Evolutionary conservation across 192 early-diverging fungal species (phyloP).

Genomic region (Backusella sp.): DNA sequence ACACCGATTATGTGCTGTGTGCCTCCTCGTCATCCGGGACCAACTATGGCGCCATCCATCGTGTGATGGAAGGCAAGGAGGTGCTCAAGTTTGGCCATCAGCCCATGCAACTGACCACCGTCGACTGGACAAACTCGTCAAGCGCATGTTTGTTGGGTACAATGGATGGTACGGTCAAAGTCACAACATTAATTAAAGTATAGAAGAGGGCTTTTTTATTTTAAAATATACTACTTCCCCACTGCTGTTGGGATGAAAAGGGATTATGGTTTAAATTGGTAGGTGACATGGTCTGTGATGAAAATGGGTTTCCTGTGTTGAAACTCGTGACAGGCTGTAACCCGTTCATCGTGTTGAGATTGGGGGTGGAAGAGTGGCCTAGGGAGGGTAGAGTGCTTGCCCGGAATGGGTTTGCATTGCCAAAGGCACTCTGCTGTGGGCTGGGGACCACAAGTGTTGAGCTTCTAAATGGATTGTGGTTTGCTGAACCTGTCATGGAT

Average conservation of each 20-base stretch:
- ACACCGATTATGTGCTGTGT: slow-evolving; percentile 54
- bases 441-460: background rate
- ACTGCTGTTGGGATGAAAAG: slow-evolving; percentile 1
- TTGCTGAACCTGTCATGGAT: background rate
- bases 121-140: slow-evolving; percentile 53
- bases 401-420: slow-evolving; percentile 23
- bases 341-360: background rate
- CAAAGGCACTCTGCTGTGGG: background rate
- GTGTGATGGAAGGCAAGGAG: slow-evolving; percentile 42
- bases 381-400: slow-evolving; percentile 14
- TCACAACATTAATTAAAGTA: slow-evolving; percentile 48
- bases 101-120: slow-evolving; percentile 42
- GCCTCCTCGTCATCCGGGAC: slow-evolving; percentile 3
- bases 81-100: slow-evolving; percentile 40
- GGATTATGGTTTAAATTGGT: background rate
- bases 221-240: slow-evolving; percentile 17
- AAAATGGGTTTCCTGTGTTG: background rate
- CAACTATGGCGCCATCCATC: slow-evolving; percentile 45
- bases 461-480: background rate
- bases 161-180: slow-evolving; percentile 52
- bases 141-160: slow-evolving; percentile 51
- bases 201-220: slow-evolving; percentile 13
- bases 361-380: background rate
- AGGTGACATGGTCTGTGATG: background rate
- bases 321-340: background rate